These are phyloP conservation scores for Agrostemma githago DNA, from an alignment of 148 eudicot genomes.

Conservation along the genomic window DNA sequence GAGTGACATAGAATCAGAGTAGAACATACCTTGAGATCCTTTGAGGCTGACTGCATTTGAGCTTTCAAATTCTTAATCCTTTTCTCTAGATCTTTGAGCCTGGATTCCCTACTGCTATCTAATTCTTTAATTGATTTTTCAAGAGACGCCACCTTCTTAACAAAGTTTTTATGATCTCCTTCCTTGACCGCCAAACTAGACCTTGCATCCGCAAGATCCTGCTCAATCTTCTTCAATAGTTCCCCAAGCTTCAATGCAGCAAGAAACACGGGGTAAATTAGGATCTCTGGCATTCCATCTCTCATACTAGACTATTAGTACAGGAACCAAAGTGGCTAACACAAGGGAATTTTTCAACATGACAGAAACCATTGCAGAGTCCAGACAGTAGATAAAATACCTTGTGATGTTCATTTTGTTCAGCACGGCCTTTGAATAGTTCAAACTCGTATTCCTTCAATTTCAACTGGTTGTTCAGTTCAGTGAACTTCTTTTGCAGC, in stretches of 20 bases:
- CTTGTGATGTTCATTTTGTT: slow-evolving; percentile 98
- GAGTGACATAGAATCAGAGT: slow-evolving; percentile 1
- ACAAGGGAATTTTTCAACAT: background rate
- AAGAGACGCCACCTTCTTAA: slow-evolving; percentile 59
- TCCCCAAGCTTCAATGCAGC: slow-evolving; percentile 62
- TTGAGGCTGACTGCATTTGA: slow-evolving; percentile 74
- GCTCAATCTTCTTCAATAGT: slow-evolving; percentile 72
- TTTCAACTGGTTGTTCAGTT: slow-evolving; percentile 68
- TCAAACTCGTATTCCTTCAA: slow-evolving; percentile 84
- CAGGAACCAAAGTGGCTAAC: background rate
- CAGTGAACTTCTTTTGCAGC: slow-evolving; percentile 66
- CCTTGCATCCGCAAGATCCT: slow-evolving; percentile 79
- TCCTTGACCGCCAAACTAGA: slow-evolving; percentile 63
- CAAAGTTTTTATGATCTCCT: slow-evolving; percentile 42
- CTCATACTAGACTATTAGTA: background rate
- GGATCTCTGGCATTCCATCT: background rate
- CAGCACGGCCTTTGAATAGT: slow-evolving; percentile 69
- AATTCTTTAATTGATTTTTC: slow-evolving; percentile 75
- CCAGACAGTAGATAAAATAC: slow-evolving; percentile 31
- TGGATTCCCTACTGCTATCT: slow-evolving; percentile 56
- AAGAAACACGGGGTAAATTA: slow-evolving; percentile 2
- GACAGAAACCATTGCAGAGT: background rate
- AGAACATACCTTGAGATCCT: slow-evolving; percentile 73
- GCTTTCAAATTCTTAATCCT: slow-evolving; percentile 63
- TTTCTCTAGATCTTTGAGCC: slow-evolving; percentile 82